phyloP scores from a whole-genome alignment of 148 eudicot genomes.

The Chenopodium album region DNA sequence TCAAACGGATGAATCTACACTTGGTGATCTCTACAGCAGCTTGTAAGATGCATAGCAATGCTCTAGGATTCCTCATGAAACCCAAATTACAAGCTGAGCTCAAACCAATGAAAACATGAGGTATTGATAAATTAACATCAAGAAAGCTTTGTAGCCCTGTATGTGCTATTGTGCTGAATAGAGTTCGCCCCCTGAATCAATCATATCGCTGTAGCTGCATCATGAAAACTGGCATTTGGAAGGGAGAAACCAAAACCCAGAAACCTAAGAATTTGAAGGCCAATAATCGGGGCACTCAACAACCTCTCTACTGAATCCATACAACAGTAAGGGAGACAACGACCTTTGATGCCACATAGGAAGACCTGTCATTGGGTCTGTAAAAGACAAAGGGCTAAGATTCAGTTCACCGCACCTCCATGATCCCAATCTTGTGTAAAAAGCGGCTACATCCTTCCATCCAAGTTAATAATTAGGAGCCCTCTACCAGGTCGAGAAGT shows the following conservation, averaged over 20 bases:
- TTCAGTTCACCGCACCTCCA: conserved; percentile 80
- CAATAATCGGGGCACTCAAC: conserved; percentile 96
- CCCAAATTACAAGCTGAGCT: conserved; percentile 94
- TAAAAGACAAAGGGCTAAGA: conserved; percentile 80
- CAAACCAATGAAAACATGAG: conserved; percentile 70
- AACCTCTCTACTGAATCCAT: conserved; percentile 93
- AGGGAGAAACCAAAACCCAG: conserved; percentile 97
- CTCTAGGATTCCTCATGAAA: conserved; percentile 57
- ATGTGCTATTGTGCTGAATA: conserved; percentile 46
- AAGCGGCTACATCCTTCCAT: conserved; percentile 97
- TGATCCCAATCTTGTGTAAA: conserved; percentile 85
- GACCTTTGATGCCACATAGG: conserved; percentile 78
- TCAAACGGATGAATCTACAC: conserved; percentile 63
- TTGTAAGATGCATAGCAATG: conserved; percentile 61
- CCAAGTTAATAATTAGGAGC: conserved; percentile 65
- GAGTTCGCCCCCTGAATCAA: conserved; percentile 37
- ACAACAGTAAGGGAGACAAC: conserved; percentile 72
- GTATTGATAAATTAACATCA: conserved; percentile 34
- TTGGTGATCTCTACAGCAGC: conserved; percentile 40
- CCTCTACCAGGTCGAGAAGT: conserved; percentile 59
- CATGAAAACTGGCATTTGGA: conserved; percentile 86
- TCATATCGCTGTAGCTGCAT: conserved; percentile 46
- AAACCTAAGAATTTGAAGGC: conserved; percentile 73
- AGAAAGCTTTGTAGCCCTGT: conserved; percentile 50
- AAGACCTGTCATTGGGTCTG: conserved; percentile 86